Base-by-base conservation (phyloP, 176 grass and related monocot genomes). In the Bromus sterilis region DNA sequence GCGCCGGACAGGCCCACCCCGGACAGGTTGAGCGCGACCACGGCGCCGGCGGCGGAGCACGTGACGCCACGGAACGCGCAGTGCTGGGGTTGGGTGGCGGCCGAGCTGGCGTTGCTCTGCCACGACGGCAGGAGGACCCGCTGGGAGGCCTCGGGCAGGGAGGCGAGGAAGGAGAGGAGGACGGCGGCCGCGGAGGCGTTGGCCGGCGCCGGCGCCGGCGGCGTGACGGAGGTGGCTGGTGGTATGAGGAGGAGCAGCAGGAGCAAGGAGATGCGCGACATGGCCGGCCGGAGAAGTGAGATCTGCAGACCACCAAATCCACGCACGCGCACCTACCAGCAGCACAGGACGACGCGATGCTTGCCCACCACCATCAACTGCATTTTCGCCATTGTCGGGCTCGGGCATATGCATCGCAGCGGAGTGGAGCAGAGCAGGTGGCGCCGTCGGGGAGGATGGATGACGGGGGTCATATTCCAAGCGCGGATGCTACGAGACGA, bases 21-120 rank as follows among this genome's bases (percentile, higher is more conserved):
- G 31, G 91, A 83, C 75, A 94, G 82, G 83, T 94, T 88, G 48
- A 94, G 34, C 42, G 89, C 76, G 1, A 42, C 6, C 16, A 93
- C 72, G 11, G 68, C 62, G 57, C 61, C 78, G 6, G 30, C 20
- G 2, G 51, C 74, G 14, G 91, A 77, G 89, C 91, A 93, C 16
- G 82, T 65, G 33, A 93, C 84, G 56, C 91, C 91, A 0, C 36
- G 71, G 34, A 85, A 88, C 12, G 78, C 18, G 73, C 91, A 93
- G 23, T 86, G 84, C 11, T 84, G 34, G 49, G 31, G 84, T 7
- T 84, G 34, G 49, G 31, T 4, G 23, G 7, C 14, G 6, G 59
- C 4, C 9, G 12, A 51, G 41, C 41, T 43, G 39, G 9, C 39
- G 15, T 37, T 37, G 13, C 11, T 13, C 5, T 46, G 71, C 91